Evolutionary conservation across 1,139 yeast genomes (phyloP).

Genomic region (Taphrina betulina): DNA sequence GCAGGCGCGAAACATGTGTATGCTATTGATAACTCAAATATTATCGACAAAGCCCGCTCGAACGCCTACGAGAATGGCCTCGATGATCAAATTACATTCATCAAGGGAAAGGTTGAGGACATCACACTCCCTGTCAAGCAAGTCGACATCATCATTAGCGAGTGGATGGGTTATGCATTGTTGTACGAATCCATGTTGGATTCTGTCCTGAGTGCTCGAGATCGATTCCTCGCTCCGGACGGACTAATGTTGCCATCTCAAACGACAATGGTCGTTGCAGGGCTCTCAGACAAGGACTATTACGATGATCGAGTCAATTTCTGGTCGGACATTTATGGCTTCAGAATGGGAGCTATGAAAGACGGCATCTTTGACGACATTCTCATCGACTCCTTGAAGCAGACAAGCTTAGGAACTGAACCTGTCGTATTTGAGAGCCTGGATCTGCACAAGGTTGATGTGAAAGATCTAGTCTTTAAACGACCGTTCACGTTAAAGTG

Average conservation of each 20-base stretch:
- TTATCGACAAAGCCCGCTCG: slow-evolving; percentile 89
- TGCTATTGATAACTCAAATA: slow-evolving; percentile 78
- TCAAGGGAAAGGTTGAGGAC: slow-evolving; percentile 94
- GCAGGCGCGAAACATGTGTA: slow-evolving; percentile 62
- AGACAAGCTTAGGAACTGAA: slow-evolving; percentile 53
- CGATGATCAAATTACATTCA: slow-evolving; percentile 77
- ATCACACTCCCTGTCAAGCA: slow-evolving; percentile 69
- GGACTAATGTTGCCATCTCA: slow-evolving; percentile 57
- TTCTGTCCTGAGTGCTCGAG: slow-evolving; percentile 92
- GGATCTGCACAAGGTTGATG: slow-evolving; percentile 59
- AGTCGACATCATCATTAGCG: slow-evolving; percentile 94
- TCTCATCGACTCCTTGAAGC: slow-evolving; percentile 60
- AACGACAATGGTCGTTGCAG: slow-evolving; percentile 55
- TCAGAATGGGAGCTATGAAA: slow-evolving; percentile 52
- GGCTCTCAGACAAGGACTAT: slow-evolving; percentile 56
- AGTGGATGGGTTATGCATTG: slow-evolving; percentile 99
- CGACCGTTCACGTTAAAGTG: slow-evolving; percentile 32
- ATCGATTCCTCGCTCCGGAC: slow-evolving; percentile 62
- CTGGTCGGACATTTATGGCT: slow-evolving; percentile 61
- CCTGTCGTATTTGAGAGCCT: slow-evolving; percentile 57
- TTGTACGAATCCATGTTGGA: slow-evolving; percentile 97
- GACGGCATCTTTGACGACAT: slow-evolving; percentile 51
- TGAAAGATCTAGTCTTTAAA: slow-evolving; percentile 52
- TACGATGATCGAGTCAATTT: slow-evolving; percentile 56
- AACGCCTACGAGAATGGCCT: slow-evolving; percentile 82